Evolutionary conservation across 305 asterid genomes (phyloP).

Genomic region (Solanum chacoense): DNA sequence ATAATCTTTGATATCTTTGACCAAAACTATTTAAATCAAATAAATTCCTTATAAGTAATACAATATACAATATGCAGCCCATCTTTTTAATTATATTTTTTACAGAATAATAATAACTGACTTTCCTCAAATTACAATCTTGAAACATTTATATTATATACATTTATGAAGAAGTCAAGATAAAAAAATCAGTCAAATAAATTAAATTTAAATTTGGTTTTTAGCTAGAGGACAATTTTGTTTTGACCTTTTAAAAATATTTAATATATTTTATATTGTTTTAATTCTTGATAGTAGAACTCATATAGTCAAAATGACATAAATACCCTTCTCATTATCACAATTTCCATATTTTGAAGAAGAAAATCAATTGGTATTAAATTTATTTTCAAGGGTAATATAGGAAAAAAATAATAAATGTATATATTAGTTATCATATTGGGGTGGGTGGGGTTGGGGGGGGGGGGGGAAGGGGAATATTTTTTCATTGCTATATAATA

Average conservation of each 20-base stretch:
- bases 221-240: not conserved
- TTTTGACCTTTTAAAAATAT: not conserved
- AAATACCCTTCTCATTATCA: not conserved
- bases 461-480: no score
- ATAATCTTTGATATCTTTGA: not conserved
- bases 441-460: no score
- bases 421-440: no score
- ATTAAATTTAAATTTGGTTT: no score
- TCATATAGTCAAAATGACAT: not conserved
- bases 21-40: not conserved
- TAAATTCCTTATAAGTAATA: no score
- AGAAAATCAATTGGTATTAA: not conserved
- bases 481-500: not conserved
- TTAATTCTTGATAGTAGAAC: no score
- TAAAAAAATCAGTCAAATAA: not conserved
- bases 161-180: not conserved
- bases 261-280: no score
- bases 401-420: no score
- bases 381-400: not conserved
- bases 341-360: not conserved
- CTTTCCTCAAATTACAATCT: not conserved
- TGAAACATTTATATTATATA: not conserved
- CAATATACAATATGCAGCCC: not conserved
- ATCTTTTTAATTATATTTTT: no score
- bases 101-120: no score